These are phyloP conservation scores for Colletotrichum shisoi DNA, from an alignment of 2,329 filamentous ascomycete genomes.

Conservation along the genomic window DNA sequence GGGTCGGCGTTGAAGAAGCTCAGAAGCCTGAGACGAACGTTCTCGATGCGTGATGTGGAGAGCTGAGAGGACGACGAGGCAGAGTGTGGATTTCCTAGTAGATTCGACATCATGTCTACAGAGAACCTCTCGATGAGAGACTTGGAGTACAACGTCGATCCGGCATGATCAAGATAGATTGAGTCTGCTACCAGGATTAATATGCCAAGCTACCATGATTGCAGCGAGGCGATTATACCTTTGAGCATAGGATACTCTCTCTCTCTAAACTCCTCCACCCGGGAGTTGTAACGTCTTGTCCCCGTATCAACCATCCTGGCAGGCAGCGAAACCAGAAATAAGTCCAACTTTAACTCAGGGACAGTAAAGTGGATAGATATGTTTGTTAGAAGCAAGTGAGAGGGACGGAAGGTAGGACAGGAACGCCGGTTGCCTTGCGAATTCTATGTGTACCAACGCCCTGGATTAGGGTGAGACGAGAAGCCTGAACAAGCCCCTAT, in stretches of 20 bases:
- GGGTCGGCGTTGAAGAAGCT: constrained; percentile 83
- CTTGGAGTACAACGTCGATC: constrained; percentile 84
- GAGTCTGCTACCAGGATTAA: constrained; percentile 60
- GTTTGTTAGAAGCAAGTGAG: neutral
- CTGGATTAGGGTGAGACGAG: constrained; percentile 30
- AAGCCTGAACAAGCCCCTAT: neutral
- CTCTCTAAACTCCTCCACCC: constrained; percentile 66
- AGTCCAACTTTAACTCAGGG: neutral
- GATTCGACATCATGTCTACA: constrained; percentile 75
- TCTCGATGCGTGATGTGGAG: constrained; percentile 77
- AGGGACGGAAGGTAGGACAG: neutral
- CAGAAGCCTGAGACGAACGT: constrained; percentile 74
- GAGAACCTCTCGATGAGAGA: constrained; percentile 83
- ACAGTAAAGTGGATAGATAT: neutral
- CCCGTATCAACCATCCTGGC: constrained; percentile 10
- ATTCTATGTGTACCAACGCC: constrained; percentile 2
- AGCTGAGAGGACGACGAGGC: constrained; percentile 81
- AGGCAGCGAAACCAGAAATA: neutral
- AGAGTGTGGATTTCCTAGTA: constrained; percentile 94
- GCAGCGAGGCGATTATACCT: constrained; percentile 54
- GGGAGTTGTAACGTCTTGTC: constrained; percentile 60
- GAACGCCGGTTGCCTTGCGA: neutral
- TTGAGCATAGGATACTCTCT: constrained; percentile 74
- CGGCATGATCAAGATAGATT: constrained; percentile 91
- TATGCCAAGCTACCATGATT: constrained; percentile 18